Conservation (phyloP, 2,329 filamentous ascomycete species). For the Cadophora gregata region DNA sequence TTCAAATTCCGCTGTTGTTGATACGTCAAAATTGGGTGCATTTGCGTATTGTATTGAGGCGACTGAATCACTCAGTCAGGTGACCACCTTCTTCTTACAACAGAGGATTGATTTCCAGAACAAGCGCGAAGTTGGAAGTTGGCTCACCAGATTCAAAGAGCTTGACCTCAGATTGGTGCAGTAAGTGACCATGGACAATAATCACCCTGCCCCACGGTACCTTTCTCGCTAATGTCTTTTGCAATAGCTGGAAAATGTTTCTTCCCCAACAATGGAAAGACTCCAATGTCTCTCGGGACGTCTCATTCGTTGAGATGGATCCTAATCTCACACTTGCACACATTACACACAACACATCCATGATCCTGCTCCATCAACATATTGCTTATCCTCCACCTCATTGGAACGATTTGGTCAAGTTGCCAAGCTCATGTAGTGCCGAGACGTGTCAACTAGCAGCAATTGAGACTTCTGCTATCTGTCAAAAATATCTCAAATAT, state of each 20-base stretch:
- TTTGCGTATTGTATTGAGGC: conserved; percentile 56
- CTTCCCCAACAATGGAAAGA: conserved; percentile 51
- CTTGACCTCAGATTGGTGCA: conserved; percentile 53
- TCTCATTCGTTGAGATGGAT: conserved; percentile 47
- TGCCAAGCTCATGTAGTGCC: conserved; percentile 53
- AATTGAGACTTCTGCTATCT: conserved; percentile 53
- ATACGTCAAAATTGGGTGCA: conserved; percentile 50
- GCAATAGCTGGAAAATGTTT: conserved; percentile 54
- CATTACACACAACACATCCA: conserved; percentile 56
- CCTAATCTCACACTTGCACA: conserved; percentile 57
- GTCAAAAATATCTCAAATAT: conserved; percentile 52
- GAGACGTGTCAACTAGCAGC: conserved; percentile 56
- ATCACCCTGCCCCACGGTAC: neutral
- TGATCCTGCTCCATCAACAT: conserved; percentile 55
- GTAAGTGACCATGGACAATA: conserved; percentile 33
- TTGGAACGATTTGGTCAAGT: conserved; percentile 43
- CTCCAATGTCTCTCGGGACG: conserved; percentile 31
- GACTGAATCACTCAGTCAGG: conserved; percentile 52
- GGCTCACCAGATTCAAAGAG: conserved; percentile 55
- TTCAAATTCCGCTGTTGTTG: conserved; percentile 35
- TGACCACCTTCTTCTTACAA: conserved; percentile 53
- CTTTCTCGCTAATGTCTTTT: neutral
- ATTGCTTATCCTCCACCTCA: conserved; percentile 50
- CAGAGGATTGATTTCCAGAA: conserved; percentile 50
- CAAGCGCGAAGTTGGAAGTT: conserved; percentile 49